Percentiles rank a stretch among this genome's conserved stretches.
These are phyloP conservation scores for Sanguinoderma infundibulare DNA, from an alignment of 1,284 basidiomycete species.

Conservation along the genomic window DNA sequence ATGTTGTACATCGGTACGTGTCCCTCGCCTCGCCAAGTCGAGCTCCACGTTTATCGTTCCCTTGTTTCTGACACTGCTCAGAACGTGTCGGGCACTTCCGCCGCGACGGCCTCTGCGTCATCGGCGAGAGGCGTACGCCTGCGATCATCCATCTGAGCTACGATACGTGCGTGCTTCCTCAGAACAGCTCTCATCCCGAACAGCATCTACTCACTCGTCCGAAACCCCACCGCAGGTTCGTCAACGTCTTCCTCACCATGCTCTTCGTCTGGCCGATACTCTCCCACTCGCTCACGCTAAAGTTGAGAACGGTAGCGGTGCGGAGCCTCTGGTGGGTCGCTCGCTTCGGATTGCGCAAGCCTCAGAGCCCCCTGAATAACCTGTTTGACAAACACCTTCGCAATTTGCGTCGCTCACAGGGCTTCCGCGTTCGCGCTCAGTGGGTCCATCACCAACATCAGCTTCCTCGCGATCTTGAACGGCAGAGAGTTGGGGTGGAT, in stretches of 20 bases:
- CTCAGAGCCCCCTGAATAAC: neutral
- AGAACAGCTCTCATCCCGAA: neutral
- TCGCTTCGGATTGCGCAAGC: too few relatives aligned
- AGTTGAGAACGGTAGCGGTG: constrained; percentile 39
- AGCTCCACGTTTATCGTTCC: neutral
- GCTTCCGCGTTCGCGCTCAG: constrained; percentile 50
- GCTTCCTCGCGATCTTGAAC: constrained; percentile 50
- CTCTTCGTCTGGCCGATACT: constrained; percentile 54
- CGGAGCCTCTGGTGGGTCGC: constrained; percentile 44
- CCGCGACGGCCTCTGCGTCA: constrained; percentile 44
- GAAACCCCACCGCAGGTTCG: constrained; percentile 34
- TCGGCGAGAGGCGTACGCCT: constrained; percentile 44
- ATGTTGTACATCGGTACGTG: constrained; percentile 39
- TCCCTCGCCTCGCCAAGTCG: neutral
- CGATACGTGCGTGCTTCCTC: constrained; percentile 38
- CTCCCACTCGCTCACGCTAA: constrained; percentile 38
- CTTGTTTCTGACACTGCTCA: constrained; percentile 13
- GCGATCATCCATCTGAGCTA: constrained; percentile 46
- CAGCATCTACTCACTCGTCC: too few relatives aligned
- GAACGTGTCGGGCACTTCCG: constrained; percentile 42
- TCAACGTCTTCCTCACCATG: constrained; percentile 47
- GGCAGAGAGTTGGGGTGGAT: constrained; percentile 58
- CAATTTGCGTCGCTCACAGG: constrained; percentile 35
- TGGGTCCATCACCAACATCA: constrained; percentile 49
- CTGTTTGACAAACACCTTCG: too few relatives aligned